Evolutionary conservation across 345 rosid genomes (phyloP).

Genomic region (Erucastrum elatum): DNA sequence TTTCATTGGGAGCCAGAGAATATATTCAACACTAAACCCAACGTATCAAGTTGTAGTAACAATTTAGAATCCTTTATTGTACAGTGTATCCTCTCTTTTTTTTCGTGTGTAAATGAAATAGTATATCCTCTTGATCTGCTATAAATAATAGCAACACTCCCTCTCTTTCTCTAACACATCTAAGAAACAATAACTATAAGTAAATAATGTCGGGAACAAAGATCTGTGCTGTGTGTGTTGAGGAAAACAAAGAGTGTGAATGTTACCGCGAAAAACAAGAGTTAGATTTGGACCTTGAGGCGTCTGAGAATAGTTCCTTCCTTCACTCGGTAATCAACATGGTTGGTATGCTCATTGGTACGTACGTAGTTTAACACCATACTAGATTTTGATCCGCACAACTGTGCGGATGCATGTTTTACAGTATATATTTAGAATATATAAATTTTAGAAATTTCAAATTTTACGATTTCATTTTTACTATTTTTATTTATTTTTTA

Average conservation of each 20-base stretch:
- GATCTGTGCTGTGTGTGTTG: slow-evolving; percentile 20
- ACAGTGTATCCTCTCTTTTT: background rate
- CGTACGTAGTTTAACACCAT: background rate
- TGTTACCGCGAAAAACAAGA: slow-evolving; percentile 21
- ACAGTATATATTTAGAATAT: too few species aligned
- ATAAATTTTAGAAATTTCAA: too few species aligned
- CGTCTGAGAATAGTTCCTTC: slow-evolving; percentile 50
- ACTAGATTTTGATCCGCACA: too few species aligned
- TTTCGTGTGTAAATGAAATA: background rate
- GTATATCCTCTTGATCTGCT: slow-evolving; percentile 7
- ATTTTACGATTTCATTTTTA: too few species aligned
- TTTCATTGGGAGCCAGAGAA: slow-evolving; percentile 26
- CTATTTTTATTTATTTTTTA: too few species aligned
- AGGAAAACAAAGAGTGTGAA: slow-evolving; percentile 21
- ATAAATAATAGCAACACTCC: slow-evolving; percentile 15
- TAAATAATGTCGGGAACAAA: slow-evolving; percentile 23
- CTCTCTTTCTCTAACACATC: slow-evolving; percentile 6
- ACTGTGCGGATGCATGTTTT: too few species aligned
- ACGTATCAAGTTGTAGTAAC: background rate
- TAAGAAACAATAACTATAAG: background rate
- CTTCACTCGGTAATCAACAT: slow-evolving; percentile 73
- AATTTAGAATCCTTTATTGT: background rate
- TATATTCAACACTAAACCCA: slow-evolving; percentile 5
- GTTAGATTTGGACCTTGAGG: background rate
- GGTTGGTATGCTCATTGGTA: slow-evolving; percentile 91